These are phyloP conservation scores for Melampsora larici-populina DNA, from an alignment of 1,284 basidiomycete genomes.

Conservation along the genomic window DNA sequence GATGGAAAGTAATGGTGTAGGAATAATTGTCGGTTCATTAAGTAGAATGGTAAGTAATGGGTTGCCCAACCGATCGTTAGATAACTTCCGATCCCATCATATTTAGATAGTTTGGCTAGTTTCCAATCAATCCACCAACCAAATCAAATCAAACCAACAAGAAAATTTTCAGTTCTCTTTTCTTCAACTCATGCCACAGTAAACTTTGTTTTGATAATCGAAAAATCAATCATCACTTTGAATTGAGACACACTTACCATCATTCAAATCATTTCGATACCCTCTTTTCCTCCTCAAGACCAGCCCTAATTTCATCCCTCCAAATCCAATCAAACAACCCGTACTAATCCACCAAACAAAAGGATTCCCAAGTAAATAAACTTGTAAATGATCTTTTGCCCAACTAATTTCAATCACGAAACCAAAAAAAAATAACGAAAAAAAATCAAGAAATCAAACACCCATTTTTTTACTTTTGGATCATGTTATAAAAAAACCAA, in stretches of 20 bases:
- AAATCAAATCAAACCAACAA: neutral
- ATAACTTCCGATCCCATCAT: conserved; percentile 85
- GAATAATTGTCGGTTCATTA: conserved; percentile 94
- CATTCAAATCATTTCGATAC: conserved; percentile 77
- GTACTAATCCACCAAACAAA: conserved; percentile 85
- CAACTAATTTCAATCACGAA: no score
- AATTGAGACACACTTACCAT: no score
- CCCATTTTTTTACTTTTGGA: conserved; percentile 54
- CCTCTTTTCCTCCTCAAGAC: conserved; percentile 86
- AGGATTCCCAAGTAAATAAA: conserved; percentile 93
- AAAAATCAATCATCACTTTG: no score
- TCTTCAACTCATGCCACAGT: no score
- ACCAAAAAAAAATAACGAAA: no score
- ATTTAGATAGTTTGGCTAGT: conserved; percentile 79
- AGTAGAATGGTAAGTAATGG: conserved; percentile 93
- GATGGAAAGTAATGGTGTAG: conserved; percentile 96
- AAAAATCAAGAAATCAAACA: neutral
- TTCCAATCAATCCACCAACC: neutral
- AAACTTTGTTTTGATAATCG: no score
- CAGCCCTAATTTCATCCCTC: conserved; percentile 68
- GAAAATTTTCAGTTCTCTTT: neutral
- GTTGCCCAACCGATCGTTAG: conserved; percentile 87
- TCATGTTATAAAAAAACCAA: neutral
- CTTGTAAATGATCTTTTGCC: conserved; percentile 91
- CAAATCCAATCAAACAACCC: conserved; percentile 67